phyloP scores from a whole-genome alignment of 2,329 filamentous ascomycete species.

The Hypoxylon rubiginosum region DNA sequence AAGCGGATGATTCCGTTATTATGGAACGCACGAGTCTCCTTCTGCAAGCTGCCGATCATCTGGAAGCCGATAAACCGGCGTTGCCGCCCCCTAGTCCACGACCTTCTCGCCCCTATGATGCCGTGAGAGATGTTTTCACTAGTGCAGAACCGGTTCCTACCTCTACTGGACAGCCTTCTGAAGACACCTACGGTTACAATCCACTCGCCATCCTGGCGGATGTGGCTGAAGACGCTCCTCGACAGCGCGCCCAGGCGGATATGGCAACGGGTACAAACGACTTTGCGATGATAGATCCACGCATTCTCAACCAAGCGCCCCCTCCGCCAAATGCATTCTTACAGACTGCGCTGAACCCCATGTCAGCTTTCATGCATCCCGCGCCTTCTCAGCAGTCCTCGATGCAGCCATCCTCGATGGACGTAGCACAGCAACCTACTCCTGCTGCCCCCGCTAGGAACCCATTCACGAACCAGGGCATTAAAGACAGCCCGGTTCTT shows the following conservation, averaged over 20 bases:
- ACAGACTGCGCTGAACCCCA: conserved; percentile 55
- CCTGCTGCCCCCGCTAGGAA: conserved; percentile 43
- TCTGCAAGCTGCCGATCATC: conserved; percentile 43
- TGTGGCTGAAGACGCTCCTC: conserved; percentile 44
- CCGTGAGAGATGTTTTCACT: conserved; percentile 60
- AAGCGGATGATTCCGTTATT: conserved; percentile 20
- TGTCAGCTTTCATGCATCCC: conserved; percentile 47
- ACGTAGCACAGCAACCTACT: conserved; percentile 32
- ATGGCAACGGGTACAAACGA: conserved; percentile 24
- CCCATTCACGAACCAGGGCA: conserved; percentile 52
- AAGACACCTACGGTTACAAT: conserved; percentile 40
- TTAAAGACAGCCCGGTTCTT: conserved; percentile 53
- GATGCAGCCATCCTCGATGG: conserved; percentile 44
- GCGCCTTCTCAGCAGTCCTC: too few relatives aligned
- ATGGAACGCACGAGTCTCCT: conserved; percentile 35
- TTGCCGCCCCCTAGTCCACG: conserved; percentile 36
- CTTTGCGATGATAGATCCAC: conserved; percentile 49
- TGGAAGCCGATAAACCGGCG: conserved; percentile 39
- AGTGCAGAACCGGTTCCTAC: conserved; percentile 49
- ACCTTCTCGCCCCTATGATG: conserved; percentile 59
- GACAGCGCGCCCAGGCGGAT: conserved; percentile 27
- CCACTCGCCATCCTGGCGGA: conserved; percentile 53
- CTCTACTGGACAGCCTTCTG: conserved; percentile 34
- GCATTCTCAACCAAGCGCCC: conserved; percentile 43
- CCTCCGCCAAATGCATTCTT: conserved; percentile 52